phyloP scores from a whole-genome alignment of 768 basidiomycete genomes.

The Cystoderma amianthinum region DNA sequence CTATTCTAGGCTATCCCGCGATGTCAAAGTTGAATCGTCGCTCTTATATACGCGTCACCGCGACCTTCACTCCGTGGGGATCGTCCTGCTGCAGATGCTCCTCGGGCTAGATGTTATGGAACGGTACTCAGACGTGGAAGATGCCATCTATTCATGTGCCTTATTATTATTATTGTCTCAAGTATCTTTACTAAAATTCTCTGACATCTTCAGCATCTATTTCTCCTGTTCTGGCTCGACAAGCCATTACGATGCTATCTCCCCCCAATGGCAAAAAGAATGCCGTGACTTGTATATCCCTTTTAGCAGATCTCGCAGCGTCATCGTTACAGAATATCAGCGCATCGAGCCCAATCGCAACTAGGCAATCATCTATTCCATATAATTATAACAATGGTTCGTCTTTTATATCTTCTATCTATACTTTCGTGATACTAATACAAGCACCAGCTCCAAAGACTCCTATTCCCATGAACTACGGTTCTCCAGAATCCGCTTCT shows the following conservation, averaged over 20 bases:
- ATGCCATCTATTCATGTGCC: conserved; percentile 53
- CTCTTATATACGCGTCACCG: conserved; percentile 65
- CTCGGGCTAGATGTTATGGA: conserved; percentile 65
- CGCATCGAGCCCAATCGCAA: no score
- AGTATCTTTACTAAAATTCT: not conserved
- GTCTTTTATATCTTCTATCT: conserved; percentile 17
- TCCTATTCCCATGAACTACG: conserved; percentile 36
- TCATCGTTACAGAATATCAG: conserved; percentile 17
- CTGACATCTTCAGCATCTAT: conserved; percentile 34
- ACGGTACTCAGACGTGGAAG: conserved; percentile 45
- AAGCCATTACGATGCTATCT: conserved; percentile 57
- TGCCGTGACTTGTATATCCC: conserved; percentile 45
- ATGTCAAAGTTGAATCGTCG: conserved; percentile 73
- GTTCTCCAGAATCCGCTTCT: conserved; percentile 65
- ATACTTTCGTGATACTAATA: conserved; percentile 3
- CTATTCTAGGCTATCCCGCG: conserved; percentile 58
- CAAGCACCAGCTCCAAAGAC: conserved; percentile 34
- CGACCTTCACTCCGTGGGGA: conserved; percentile 78
- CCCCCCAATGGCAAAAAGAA: conserved; percentile 50
- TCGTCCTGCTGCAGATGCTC: conserved; percentile 81
- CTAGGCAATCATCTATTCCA: no score
- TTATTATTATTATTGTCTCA: not conserved
- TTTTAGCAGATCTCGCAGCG: conserved; percentile 53
- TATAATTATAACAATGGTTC: no score
- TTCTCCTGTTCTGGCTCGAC: conserved; percentile 42